A percentile compares a stretch with the other conserved stretches of the same genome.
Evolutionary conservation across 768 basidiomycete genomes (phyloP).

Genomic region (Tylopilus sp.): DNA sequence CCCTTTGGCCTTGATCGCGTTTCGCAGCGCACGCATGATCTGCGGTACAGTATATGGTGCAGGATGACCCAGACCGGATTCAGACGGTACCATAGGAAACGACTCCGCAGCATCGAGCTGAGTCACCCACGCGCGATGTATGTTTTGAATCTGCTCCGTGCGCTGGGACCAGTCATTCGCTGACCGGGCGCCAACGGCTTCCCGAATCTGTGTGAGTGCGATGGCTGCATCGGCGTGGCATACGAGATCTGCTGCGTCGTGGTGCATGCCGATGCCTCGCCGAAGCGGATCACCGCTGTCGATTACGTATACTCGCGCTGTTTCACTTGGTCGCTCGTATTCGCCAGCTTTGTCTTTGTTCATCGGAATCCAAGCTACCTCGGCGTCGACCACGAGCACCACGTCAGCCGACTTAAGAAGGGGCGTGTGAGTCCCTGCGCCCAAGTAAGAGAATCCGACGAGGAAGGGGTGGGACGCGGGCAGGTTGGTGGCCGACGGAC

Average conservation of each 20-base stretch:
- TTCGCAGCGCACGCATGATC: slow-evolving; percentile 47
- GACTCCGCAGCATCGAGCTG: slow-evolving; percentile 33
- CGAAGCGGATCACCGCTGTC: slow-evolving; percentile 56
- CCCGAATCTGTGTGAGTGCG: slow-evolving; percentile 47
- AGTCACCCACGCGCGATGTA: slow-evolving; percentile 27
- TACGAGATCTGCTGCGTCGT: slow-evolving; percentile 53
- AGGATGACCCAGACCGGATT: slow-evolving; percentile 1
- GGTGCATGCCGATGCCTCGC: slow-evolving; percentile 43
- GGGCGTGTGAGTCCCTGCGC: slow-evolving; percentile 40
- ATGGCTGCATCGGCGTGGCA: slow-evolving; percentile 54
- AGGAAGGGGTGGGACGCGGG: slow-evolving; percentile 56
- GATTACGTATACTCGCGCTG: slow-evolving; percentile 26
- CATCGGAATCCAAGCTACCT: slow-evolving; percentile 61
- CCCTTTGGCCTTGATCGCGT: slow-evolving; percentile 31
- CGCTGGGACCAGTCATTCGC: slow-evolving; percentile 13
- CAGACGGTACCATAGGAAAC: slow-evolving; percentile 17
- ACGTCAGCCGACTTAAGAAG: slow-evolving; percentile 56
- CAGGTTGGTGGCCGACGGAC: slow-evolving; percentile 49
- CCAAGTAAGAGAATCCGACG: slow-evolving; percentile 52
- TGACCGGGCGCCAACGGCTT: slow-evolving; percentile 10
- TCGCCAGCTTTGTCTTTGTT: slow-evolving; percentile 35
- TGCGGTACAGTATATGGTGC: slow-evolving; percentile 41
- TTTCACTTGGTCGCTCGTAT: slow-evolving; percentile 33
- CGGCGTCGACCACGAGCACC: slow-evolving; percentile 60
- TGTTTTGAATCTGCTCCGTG: slow-evolving; percentile 14